Base-by-base conservation (phyloP, 2,329 filamentous ascomycete species). In the Aspergillus quadricinctus region DNA sequence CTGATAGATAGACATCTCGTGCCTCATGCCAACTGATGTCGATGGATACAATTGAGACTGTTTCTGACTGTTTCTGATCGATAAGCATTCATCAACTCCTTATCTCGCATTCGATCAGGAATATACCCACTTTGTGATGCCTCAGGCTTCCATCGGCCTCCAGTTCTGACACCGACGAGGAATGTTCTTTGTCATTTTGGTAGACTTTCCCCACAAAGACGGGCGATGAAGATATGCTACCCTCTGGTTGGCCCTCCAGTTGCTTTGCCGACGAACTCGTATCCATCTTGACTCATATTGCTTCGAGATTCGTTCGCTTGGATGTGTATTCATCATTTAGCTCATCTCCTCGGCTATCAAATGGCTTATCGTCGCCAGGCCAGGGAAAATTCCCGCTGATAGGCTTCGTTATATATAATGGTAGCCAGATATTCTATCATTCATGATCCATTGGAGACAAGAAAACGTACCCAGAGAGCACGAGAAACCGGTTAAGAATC, bases 81-180 rank as follows among this genome's bases (percentile, higher is more conserved):
- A 37, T 37, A 37, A 37, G 14, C 14, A 35, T 35, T 17, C 31
- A 6, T 37, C 5, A 35, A 35, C 11, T 17, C 11, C 1, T 17
- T 35, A 35, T 35, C 31, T 35, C 31, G 4, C 4, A 37, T 37
- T 3, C 5, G 14, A 37, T 37, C 31, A 37, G 31, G 31, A 37
- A 14, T 11, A 37, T 17, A 7, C 31, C 31, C 31, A 37, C 5
- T 17, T 17, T 17, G 2, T 17, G 14, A n/a, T 37, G 14, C 31
- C 31, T 37, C 31, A 37, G 31, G 31, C 31, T 7, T 0, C 5
- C 3, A 37, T 37, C 54, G 57, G 54, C 14, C 10, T 46, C 50
- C 54, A 57, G 31, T 49, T 56, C 51, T 58, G 35, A 19, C 27
- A 40, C 57, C 53, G 56, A 53, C 11, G n/a, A 37, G 52, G 53